These are phyloP conservation scores for Russula emetica DNA, from an alignment of 768 basidiomycete species.

Conservation along the genomic window DNA sequence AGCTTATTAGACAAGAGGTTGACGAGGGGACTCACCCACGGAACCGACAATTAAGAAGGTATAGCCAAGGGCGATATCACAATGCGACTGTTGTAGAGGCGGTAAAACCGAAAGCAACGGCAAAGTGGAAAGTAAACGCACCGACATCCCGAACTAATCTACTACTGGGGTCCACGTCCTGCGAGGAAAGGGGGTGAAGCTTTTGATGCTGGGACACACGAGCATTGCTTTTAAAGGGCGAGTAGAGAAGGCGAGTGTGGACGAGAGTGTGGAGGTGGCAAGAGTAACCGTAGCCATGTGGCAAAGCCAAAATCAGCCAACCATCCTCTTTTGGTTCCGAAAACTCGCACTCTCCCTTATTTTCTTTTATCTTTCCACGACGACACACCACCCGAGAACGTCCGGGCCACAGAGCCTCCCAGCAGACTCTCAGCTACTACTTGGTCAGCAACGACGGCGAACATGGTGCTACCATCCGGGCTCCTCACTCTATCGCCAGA, in stretches of 20 bases:
- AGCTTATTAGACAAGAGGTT: neutral
- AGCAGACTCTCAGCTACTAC: constrained; percentile 13
- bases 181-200: neutral
- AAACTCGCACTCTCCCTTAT: neutral
- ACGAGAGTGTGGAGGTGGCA: neutral
- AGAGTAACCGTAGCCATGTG: too few relatives aligned
- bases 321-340: neutral
- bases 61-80: constrained; percentile 13
- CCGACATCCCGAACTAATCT: constrained; percentile 9
- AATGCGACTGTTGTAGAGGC: neutral
- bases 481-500: constrained; percentile 22
- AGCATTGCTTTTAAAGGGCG: neutral
- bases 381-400: neutral
- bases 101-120: neutral
- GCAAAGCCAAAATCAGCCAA: too few relatives aligned
- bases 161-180: neutral
- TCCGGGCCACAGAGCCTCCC: neutral
- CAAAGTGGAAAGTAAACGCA: neutral
- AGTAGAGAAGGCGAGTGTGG: neutral
- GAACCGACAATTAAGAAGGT: constrained; percentile 15
- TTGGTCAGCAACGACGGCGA: constrained; percentile 5
- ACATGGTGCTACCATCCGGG: constrained; percentile 4
- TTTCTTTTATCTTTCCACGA: neutral
- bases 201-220: neutral
- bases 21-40: neutral